Conservation (phyloP, 208 protist genomes). For the Wallacemonas collosoma region DNA sequence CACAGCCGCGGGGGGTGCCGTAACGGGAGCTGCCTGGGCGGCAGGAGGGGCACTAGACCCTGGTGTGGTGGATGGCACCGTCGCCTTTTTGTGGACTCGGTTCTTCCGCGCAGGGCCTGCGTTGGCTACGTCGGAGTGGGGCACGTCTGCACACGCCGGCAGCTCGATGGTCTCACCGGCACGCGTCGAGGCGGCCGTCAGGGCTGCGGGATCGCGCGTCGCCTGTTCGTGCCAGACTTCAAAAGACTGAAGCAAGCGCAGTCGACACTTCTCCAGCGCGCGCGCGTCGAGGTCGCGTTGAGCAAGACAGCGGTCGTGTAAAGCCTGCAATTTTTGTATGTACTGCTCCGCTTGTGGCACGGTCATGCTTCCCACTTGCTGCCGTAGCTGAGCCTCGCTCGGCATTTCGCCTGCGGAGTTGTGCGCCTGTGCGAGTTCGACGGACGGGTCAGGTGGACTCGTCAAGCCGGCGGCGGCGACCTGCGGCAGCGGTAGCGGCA, state of each 20-base stretch:
- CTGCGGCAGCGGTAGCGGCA: neutral
- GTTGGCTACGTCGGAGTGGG: too few species aligned
- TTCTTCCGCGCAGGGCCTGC: too few species aligned
- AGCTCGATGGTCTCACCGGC: neutral
- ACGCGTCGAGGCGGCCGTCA: neutral
- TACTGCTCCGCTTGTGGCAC: slow-evolving; percentile 18
- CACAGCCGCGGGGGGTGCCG: too few species aligned
- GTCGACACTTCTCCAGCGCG: slow-evolving; percentile 26
- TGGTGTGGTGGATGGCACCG: too few species aligned
- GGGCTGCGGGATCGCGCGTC: neutral
- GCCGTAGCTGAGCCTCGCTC: neutral
- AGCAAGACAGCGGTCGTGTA: slow-evolving; percentile 35
- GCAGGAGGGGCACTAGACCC: too few species aligned
- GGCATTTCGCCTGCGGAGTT: too few species aligned
- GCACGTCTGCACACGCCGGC: neutral
- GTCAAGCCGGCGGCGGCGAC: neutral
- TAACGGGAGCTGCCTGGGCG: too few species aligned
- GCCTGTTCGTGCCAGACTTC: slow-evolving; percentile 45
- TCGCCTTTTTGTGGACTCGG: too few species aligned
- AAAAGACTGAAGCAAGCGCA: slow-evolving; percentile 65
- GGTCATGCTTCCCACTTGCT: slow-evolving; percentile 28
- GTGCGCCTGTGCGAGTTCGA: neutral
- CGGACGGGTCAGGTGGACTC: neutral
- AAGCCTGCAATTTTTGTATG: slow-evolving; percentile 1
- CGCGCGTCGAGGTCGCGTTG: slow-evolving; percentile 38